Base-by-base conservation (phyloP, 2,329 filamentous ascomycete species). In the Westerdykella sp. region DNA sequence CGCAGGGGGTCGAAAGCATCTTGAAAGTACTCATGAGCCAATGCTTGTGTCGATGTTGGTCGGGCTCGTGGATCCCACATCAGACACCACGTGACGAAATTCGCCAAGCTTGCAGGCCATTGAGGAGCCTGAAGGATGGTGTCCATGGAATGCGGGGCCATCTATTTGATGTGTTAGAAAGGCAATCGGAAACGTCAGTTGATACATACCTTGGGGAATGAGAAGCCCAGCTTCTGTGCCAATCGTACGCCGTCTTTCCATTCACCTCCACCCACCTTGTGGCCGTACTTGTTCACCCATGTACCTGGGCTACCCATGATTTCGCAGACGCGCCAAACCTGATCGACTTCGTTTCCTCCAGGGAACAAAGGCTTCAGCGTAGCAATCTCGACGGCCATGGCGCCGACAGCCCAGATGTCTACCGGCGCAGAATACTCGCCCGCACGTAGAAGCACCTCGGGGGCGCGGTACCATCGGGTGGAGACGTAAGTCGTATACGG, bases 401-500 rank as follows among this genome's bases (percentile, higher is more conserved):
- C 93, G 59, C 93, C 93, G 34, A 98, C 82, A 1, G 93, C 93
- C 93, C 93, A 98, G 57, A 98, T 97, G 62, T 98, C 93, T 3
- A 98, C 93, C 0, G 93, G 93, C 0, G 93, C 89, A 0, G 93
- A 97, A 69, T 98, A 98, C 66, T 97, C 89, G 41, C 93, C 93
- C 5, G 93, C 93, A 56, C 93, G 83, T 21, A 98, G 72, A 5
- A 98, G 77, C 2, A 98, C 93, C 63, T 98, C 93, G 0, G 93
- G 93, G 3, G 93, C 93, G 51, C 84, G 78, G 62, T 87, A 98
- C 93, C 93, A 98, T 68, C 93, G 77, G 4, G 93, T 98, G 1
- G 93, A 98, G 35, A 98, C 93, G 57, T 98, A 98, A 2, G 93
- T 98, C 0, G 93, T 98, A 70, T 97, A 98, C 0, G 93, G 90